These are phyloP conservation scores for Fusarium drepaniforme DNA, from an alignment of 2,329 filamentous ascomycete genomes.

Conservation along the genomic window DNA sequence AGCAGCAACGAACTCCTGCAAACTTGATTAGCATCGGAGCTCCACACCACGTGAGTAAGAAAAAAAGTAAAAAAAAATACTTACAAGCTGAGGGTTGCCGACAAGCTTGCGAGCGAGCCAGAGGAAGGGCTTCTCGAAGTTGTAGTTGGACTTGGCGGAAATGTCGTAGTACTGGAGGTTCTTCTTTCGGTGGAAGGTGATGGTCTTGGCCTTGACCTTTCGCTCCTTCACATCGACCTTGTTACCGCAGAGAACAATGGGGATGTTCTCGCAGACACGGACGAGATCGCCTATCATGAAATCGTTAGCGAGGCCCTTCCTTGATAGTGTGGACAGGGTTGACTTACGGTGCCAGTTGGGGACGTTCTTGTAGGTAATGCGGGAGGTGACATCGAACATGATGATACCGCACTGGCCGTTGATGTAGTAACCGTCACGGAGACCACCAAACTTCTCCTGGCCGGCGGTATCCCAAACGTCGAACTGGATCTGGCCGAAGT, in stretches of 20 bases:
- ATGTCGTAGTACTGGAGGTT: constrained; percentile 99
- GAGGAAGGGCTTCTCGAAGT: constrained; percentile 99
- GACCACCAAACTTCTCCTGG: constrained; percentile 99
- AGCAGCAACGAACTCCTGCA: constrained; percentile 94
- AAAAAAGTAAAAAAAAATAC: constrained; percentile 1
- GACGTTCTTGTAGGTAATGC: constrained; percentile 99
- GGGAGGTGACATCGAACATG: constrained; percentile 99
- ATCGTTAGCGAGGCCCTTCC: constrained; percentile 30
- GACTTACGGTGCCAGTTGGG: constrained; percentile 99
- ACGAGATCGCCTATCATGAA: constrained; percentile 84
- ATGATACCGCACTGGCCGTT: constrained; percentile 99
- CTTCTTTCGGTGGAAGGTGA: constrained; percentile 99
- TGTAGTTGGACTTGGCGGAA: constrained; percentile 99
- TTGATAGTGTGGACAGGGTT: neutral
- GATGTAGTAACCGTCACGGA: constrained; percentile 99
- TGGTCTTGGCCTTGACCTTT: constrained; percentile 99
- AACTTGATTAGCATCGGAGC: constrained; percentile 42
- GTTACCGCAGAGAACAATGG: constrained; percentile 98
- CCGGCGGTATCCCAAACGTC: constrained; percentile 99
- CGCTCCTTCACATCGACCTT: constrained; percentile 99
- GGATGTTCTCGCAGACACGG: constrained; percentile 99
- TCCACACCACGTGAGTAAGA: neutral
- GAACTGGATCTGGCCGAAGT: constrained; percentile 97
- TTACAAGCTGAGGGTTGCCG: constrained; percentile 76
- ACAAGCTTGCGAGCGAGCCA: constrained; percentile 99